Evolutionary conservation across 495 filamentous ascomycete genomes (phyloP).

Genomic region (Delitschia confertaspora): DNA sequence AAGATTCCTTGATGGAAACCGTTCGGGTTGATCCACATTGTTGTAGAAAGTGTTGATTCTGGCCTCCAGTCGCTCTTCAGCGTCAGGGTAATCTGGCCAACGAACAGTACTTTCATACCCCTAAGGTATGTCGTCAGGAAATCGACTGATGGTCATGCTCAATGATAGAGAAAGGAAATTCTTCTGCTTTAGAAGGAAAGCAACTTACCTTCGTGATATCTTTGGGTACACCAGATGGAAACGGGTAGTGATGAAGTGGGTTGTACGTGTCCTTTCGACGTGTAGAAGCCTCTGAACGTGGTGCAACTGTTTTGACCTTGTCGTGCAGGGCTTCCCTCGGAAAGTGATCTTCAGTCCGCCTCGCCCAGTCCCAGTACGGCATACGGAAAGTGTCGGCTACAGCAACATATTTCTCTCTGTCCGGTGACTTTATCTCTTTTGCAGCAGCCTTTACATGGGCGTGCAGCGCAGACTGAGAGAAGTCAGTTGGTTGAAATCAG

Average conservation of each 20-base stretch:
- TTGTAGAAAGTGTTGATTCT: too few relatives aligned
- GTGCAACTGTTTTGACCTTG: too few relatives aligned
- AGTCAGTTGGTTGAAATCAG: neutral
- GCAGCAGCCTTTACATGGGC: neutral
- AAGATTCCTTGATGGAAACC: neutral
- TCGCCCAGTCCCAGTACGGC: conserved; percentile 1
- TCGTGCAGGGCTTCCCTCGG: neutral
- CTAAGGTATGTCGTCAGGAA: too few relatives aligned
- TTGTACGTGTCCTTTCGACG: neutral
- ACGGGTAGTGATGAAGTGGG: neutral
- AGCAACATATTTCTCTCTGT: neutral
- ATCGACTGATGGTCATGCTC: too few relatives aligned
- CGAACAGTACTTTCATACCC: too few relatives aligned
- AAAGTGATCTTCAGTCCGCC: neutral
- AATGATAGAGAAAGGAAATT: too few relatives aligned
- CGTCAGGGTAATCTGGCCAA: too few relatives aligned
- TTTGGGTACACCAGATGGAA: neutral
- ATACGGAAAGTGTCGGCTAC: neutral
- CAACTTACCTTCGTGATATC: neutral
- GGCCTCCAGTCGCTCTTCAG: neutral
- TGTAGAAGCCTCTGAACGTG: too few relatives aligned
- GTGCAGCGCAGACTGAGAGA: neutral
- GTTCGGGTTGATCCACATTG: too few relatives aligned
- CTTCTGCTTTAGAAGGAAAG: too few relatives aligned
- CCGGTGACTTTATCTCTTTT: neutral